Evolutionary conservation across 495 filamentous ascomycete genomes (phyloP).

Genomic region (Aspergillus sclerotioniger): DNA sequence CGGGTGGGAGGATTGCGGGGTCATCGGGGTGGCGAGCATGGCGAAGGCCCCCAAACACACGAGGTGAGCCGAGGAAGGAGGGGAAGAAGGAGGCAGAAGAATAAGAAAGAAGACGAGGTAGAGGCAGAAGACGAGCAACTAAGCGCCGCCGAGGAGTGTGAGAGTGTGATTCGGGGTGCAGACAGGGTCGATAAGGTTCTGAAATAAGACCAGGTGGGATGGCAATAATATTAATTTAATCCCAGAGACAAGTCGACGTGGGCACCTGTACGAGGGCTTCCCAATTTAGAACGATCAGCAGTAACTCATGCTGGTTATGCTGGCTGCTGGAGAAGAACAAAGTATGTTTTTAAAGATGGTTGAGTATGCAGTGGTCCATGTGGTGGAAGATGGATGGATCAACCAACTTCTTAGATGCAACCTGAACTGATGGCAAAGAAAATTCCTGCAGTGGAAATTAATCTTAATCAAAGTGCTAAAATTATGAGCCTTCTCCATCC

Average conservation of each 20-base stretch:
- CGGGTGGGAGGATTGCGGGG: conserved; percentile 8
- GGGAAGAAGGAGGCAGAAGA: neutral
- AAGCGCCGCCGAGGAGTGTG: conserved; percentile 13
- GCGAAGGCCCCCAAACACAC: conserved; percentile 8
- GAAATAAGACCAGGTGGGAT: neutral
- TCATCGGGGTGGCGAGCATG: conserved; percentile 20
- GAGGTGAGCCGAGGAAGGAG: neutral
- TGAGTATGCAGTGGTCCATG: too few species aligned
- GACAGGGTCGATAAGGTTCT: neutral
- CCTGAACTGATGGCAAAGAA: conserved; percentile 1
- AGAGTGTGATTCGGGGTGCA: conserved; percentile 8
- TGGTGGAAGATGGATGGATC: too few species aligned
- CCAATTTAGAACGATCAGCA: conserved; percentile 15
- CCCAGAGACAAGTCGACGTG: neutral
- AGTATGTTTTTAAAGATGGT: too few species aligned
- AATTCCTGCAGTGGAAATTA: conserved; percentile 5
- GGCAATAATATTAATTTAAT: neutral
- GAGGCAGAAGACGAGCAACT: conserved; percentile 17
- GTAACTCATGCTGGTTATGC: neutral
- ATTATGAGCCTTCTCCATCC: neutral
- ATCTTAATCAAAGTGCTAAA: conserved; percentile 2
- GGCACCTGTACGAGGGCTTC: conserved; percentile 16
- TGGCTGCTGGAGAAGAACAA: neutral
- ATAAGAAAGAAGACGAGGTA: conserved; percentile 16
- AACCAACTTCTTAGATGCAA: too few species aligned